Evolutionary conservation across 1,284 basidiomycete species (phyloP).

Genomic region (Malassezia globosa): DNA sequence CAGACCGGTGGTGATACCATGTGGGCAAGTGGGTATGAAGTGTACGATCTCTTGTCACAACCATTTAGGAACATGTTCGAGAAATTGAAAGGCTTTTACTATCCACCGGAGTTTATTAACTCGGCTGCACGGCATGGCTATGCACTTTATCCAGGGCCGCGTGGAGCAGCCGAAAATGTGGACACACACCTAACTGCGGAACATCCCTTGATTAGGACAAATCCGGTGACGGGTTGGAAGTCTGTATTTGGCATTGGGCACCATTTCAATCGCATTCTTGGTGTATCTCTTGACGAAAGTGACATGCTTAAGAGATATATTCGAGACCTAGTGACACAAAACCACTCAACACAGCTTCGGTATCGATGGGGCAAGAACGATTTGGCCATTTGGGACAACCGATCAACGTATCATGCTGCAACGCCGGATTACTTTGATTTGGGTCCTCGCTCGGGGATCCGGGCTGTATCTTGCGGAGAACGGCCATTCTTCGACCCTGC

Average conservation of each 20-base stretch:
- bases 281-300: slow-evolving; percentile 56
- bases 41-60: slow-evolving; percentile 57
- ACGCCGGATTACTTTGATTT: slow-evolving; percentile 23
- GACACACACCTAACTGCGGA: slow-evolving; percentile 55
- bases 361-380: slow-evolving; percentile 50
- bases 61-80: slow-evolving; percentile 56
- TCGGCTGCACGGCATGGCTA: slow-evolving; percentile 29
- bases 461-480: slow-evolving; percentile 23
- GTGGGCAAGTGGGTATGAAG: slow-evolving; percentile 54
- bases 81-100: slow-evolving; percentile 17
- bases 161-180: slow-evolving; percentile 53
- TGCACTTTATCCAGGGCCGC: slow-evolving; percentile 31
- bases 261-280: slow-evolving; percentile 54
- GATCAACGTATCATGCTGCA: slow-evolving; percentile 20
- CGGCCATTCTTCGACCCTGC: slow-evolving; percentile 22
- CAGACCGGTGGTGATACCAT: slow-evolving; percentile 42
- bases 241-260: slow-evolving; percentile 56
- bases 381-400: slow-evolving; percentile 28
- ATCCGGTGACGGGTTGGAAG: slow-evolving; percentile 61
- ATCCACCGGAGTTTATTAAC: slow-evolving; percentile 17
- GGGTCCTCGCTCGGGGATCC: slow-evolving; percentile 21
- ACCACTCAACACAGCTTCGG: slow-evolving; percentile 59
- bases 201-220: slow-evolving; percentile 49
- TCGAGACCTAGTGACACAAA: slow-evolving; percentile 47
- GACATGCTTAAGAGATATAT: slow-evolving; percentile 53